Evolutionary conservation across 2,329 filamentous ascomycete species (phyloP), one percentile per base, ranked within the genome.

Genomic region (Pseudodiploospora longispora): DNA sequence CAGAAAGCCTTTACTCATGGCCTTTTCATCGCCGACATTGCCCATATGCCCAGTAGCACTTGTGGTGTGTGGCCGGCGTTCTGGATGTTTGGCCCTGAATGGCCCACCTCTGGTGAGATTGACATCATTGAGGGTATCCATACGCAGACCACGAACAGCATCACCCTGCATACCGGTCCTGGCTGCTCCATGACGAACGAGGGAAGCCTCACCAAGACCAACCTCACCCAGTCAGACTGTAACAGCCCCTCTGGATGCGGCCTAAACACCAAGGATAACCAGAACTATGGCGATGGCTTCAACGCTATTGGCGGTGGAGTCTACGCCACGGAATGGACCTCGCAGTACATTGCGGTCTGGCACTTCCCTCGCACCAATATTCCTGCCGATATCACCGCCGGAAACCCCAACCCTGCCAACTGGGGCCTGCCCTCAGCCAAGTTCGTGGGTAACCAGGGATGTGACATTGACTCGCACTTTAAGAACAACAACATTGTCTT

Each of bases 81-180:
- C 61, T 85, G 76, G 76, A 71, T 69, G 41, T 72, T 87, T 31
- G 85, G 84, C 10, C 68, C 72, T n/a, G 64, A 75, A 56, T 90
- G 86, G 86, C 86, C 86, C 2, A 60, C 60, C 36, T 68, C 70
- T 6, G 85, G 85, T 38, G 86, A 90, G 65, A 85, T 91, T 55
- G 86, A 91, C 60, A 84, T 90, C 55, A 78, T 90, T 53, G 86
- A 90, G 66, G 85, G 84, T 33, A 82, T 88, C 53, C 86, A 87
- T 66, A 66, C 70, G 27, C 74, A 80, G 49, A 59, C 66, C 3
- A 64, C 70, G 47, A 78, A 85, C 60, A 63, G 71, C 38, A 71
- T 88, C 64, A 82, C 84, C 31, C 71, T 93, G 10, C 82, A 87
- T 68, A 87, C 85, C 1, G 63, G 64, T 7, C 51, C 69, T 4